Evolutionary conservation across 148 eudicot species (phyloP), one percentile per base, ranked within the genome.

Genomic region (Camellia japonica): DNA sequence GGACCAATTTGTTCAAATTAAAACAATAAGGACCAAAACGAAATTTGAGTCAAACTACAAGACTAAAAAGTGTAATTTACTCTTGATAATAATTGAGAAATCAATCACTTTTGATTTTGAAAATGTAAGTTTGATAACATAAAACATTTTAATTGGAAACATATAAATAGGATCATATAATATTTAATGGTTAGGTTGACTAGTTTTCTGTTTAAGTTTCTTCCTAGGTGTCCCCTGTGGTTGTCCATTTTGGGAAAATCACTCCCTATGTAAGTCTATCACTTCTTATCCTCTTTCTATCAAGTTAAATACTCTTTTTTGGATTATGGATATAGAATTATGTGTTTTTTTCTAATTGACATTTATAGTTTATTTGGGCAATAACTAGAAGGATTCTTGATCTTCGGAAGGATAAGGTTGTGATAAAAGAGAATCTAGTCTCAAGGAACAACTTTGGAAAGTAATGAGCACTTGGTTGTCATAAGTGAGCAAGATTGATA

Each of bases 381-480:
- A 13, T 13, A 13, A 64, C 41, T 64, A 23, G 12, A 11, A 67
- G 16, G 73, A 69, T 43, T 69, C 3, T 16, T 5, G 9, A 15
- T 68, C 23, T 67, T 81, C 78, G 79, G 68, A 90, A 95, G 98
- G 98, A 93, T 76, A 97, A 97, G 78, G 97, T 95, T 68, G 98
- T 93, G 81, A 88, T 87, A 78, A 84, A 90, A 75, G 94, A 88
- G 18, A 90, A 95, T 79, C 88, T 93, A 4, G 84, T 84, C 65
- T 93, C 87, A 89, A 92, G 80, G 91, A 86, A 38, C 96, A 12
- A 93, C 94, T 2, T 96, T 91, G 84, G 98, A 95, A 89, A 95
- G 93, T 59, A 97, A 94, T 54, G 97, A 94, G 89, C 95, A 93
- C 79, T 78, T 94, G 83, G 93, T 97, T 43, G 95, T 97, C 67